Conservation (phyloP, 2,329 filamentous ascomycete genomes). For the Cercospora citrullina region DNA sequence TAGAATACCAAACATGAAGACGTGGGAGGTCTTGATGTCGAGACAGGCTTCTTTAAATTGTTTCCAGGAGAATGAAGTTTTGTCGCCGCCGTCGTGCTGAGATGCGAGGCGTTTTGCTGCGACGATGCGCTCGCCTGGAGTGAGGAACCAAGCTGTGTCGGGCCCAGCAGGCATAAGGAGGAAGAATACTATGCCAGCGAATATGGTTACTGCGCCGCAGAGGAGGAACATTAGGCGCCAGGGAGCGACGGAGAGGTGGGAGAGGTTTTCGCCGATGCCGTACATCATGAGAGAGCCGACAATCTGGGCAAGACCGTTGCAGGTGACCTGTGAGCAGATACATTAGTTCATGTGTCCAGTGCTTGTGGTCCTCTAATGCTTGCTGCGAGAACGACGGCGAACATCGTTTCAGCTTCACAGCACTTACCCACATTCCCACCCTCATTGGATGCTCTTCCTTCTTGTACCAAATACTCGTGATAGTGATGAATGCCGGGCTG, state of each 20-base stretch:
- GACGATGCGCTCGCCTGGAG: constrained; percentile 45
- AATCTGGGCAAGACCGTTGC: constrained; percentile 51
- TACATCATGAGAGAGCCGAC: constrained; percentile 53
- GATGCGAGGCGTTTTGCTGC: constrained; percentile 42
- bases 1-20: constrained; percentile 50
- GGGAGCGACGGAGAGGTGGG: constrained; percentile 41
- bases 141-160: constrained; percentile 53
- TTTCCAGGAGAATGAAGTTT: constrained; percentile 46
- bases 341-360: background rate
- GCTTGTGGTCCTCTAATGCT: background rate
- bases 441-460: constrained; percentile 35
- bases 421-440: constrained; percentile 39
- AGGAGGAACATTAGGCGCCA: constrained; percentile 55
- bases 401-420: background rate
- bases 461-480: constrained; percentile 41
- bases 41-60: constrained; percentile 50
- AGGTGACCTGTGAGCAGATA: constrained; percentile 35
- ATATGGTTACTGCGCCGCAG: constrained; percentile 51
- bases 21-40: constrained; percentile 49
- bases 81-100: constrained; percentile 46
- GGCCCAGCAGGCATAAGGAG: constrained; percentile 51
- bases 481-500: constrained; percentile 49
- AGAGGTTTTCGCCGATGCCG: constrained; percentile 49
- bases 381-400: background rate
- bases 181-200: constrained; percentile 49